Conservation (phyloP, 1,284 basidiomycete genomes). For the Ustilago hordei region DNA sequence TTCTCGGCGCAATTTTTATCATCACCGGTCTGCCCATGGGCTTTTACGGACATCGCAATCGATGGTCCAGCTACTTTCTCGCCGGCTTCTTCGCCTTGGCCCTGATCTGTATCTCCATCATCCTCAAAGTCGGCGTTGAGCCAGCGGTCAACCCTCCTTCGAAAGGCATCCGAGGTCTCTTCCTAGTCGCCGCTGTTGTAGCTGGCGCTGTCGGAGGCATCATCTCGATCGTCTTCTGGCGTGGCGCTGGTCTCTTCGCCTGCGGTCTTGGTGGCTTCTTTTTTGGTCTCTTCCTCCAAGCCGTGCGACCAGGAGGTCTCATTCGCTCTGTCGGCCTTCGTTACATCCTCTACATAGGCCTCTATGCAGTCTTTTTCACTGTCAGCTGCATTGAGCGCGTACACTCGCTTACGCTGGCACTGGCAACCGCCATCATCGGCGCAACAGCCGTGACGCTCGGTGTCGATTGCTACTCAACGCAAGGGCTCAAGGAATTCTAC, state of each 20-base stretch:
- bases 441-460: constrained; percentile 92
- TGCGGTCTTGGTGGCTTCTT: constrained; percentile 83
- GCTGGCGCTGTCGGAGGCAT: constrained; percentile 85
- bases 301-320: constrained; percentile 83
- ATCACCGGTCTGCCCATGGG: constrained; percentile 88
- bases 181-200: constrained; percentile 83
- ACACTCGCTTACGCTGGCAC: constrained; percentile 59
- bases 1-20: constrained; percentile 88
- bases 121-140: constrained; percentile 87
- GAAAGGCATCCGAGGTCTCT: constrained; percentile 84
- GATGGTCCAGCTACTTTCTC: constrained; percentile 55
- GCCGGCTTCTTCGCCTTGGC: constrained; percentile 89
- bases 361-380: constrained; percentile 47
- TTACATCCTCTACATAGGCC: constrained; percentile 88
- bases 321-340: constrained; percentile 81
- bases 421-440: constrained; percentile 87
- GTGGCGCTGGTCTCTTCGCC: constrained; percentile 44
- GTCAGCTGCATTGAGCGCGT: constrained; percentile 51
- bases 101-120: constrained; percentile 85
- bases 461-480: constrained; percentile 81
- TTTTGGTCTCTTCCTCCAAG: constrained; percentile 86
- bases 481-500: constrained; percentile 92
- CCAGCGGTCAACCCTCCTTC: constrained; percentile 83
- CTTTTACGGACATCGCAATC: constrained; percentile 79
- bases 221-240: constrained; percentile 71